A percentile compares a stretch with the other conserved stretches of the same genome.
Conservation (phyloP, 2,329 filamentous ascomycete genomes). For the Apiospora kogelbergensis region DNA sequence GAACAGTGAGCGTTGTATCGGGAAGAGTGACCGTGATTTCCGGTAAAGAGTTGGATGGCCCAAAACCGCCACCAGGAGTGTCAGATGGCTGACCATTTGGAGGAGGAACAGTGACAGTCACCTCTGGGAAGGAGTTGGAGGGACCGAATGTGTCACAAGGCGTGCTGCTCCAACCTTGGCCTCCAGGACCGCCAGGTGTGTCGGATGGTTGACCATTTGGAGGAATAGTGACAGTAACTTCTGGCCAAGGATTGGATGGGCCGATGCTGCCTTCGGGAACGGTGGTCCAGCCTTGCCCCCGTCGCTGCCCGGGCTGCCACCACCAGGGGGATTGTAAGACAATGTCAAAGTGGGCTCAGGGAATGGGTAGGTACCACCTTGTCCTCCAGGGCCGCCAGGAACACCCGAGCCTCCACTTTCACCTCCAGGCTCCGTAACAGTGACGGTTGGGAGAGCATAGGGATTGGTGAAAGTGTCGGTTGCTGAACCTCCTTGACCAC, state of each 20-base stretch:
- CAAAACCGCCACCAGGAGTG: neutral
- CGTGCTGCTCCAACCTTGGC: neutral
- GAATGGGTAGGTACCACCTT: slow-evolving; percentile 2
- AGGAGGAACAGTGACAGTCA: neutral
- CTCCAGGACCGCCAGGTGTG: neutral
- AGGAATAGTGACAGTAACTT: slow-evolving; percentile 9
- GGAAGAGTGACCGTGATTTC: slow-evolving; percentile 9
- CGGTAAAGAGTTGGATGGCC: neutral
- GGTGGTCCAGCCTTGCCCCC: neutral
- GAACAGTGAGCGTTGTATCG: neutral
- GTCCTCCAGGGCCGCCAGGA: neutral
- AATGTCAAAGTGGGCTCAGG: neutral
- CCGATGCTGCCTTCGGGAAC: neutral
- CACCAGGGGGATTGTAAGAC: slow-evolving; percentile 6
- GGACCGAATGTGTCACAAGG: neutral
- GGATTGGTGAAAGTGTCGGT: neutral
- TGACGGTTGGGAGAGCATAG: neutral
- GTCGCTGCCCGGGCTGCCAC: neutral
- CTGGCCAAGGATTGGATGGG: slow-evolving; percentile 7
- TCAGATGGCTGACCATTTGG: neutral
- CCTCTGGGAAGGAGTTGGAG: neutral
- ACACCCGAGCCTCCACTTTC: neutral
- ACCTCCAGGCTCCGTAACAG: neutral
- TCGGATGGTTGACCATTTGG: neutral
- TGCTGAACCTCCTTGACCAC: slow-evolving; percentile 6